Conservation (phyloP, 73 alveolate species). For the Paramecium sexaurelia region DNA sequence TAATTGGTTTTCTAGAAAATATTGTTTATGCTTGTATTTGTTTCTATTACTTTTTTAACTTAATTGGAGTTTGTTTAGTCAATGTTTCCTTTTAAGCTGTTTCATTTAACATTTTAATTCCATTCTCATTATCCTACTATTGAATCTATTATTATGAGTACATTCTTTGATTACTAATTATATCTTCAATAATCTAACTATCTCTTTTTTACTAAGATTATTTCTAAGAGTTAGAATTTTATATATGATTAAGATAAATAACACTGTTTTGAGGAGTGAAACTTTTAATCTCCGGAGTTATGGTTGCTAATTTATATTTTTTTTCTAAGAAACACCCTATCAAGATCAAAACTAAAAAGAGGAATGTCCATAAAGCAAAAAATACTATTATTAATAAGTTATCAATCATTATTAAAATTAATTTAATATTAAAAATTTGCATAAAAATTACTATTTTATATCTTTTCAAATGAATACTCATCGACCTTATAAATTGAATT, state of each 20-base stretch:
- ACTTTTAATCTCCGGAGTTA: not conserved
- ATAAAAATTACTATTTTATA: not conserved
- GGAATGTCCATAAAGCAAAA: not conserved
- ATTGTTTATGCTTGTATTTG: not conserved
- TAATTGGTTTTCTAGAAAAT: not conserved
- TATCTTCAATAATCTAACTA: not conserved
- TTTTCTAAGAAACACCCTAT: not conserved
- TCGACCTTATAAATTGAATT: not conserved
- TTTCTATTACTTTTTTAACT: not conserved
- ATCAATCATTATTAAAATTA: not conserved
- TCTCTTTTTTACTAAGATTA: not conserved
- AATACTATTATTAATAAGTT: not conserved
- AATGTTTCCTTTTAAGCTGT: not conserved
- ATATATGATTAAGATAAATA: not conserved
- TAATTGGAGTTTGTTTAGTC: not conserved
- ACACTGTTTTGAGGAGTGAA: not conserved
- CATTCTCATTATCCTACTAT: not conserved
- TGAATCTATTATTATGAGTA: not conserved
- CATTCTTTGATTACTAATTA: not conserved
- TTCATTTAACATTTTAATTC: not conserved
- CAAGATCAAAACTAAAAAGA: not conserved
- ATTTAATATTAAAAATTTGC: not conserved
- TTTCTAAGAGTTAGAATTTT: not conserved
- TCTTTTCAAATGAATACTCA: not conserved
- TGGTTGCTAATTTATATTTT: slow-evolving; percentile 1